phyloP scores from a whole-genome alignment of 2,329 filamentous ascomycete species.

The Penicillium sp. region DNA sequence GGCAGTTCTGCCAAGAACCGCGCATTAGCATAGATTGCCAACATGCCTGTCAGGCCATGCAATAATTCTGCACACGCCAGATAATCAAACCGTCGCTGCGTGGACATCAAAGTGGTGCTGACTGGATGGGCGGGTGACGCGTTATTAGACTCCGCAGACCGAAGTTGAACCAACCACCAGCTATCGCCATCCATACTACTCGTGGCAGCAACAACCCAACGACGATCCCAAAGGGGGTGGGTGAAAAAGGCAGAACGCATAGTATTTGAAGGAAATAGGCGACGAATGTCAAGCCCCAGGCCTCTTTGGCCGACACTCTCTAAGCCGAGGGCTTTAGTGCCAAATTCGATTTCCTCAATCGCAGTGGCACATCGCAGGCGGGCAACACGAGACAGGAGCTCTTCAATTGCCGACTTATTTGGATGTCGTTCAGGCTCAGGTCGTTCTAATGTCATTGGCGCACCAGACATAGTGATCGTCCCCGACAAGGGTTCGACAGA shows the following conservation, averaged over 20 bases:
- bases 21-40: slow-evolving; percentile 41
- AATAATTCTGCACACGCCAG: slow-evolving; percentile 35
- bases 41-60: slow-evolving; percentile 37
- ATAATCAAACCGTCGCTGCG: slow-evolving; percentile 22
- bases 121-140: slow-evolving; percentile 30
- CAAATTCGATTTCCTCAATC: slow-evolving; percentile 42
- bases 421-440: slow-evolving; percentile 68
- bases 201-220: slow-evolving; percentile 74
- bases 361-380: slow-evolving; percentile 41
- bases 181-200: slow-evolving; percentile 71
- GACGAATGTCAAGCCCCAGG: slow-evolving; percentile 50
- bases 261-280: slow-evolving; percentile 64
- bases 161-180: slow-evolving; percentile 69
- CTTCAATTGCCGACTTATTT: slow-evolving; percentile 43
- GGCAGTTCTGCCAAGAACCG: slow-evolving; percentile 33
- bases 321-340: slow-evolving; percentile 39
- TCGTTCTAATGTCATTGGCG: slow-evolving; percentile 56
- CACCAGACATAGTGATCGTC: slow-evolving; percentile 69
- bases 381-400: slow-evolving; percentile 39
- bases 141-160: slow-evolving; percentile 20
- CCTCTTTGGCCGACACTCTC: slow-evolving; percentile 37
- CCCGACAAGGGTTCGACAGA: slow-evolving; percentile 78
- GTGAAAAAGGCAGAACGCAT: slow-evolving; percentile 67
- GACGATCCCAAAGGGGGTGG: slow-evolving; percentile 53
- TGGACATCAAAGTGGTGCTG: slow-evolving; percentile 27